These are phyloP conservation scores for Sodiomyces alkalinus DNA, from an alignment of 2,329 filamentous ascomycete species.

Conservation along the genomic window DNA sequence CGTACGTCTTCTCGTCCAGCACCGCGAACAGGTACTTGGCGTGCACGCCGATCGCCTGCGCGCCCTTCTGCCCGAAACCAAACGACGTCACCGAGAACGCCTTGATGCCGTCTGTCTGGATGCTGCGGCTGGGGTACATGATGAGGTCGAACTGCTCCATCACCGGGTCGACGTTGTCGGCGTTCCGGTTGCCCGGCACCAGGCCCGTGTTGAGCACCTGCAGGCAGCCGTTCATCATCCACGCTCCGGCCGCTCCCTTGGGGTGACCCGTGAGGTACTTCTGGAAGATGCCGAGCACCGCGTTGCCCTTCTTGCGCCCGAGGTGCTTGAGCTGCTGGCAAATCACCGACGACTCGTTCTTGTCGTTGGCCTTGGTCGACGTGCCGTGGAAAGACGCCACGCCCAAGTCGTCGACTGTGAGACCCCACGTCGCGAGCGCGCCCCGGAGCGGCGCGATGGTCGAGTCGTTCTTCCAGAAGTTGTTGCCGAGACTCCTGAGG, in stretches of 20 bases:
- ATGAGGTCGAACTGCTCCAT: constrained; percentile 99
- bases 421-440: constrained; percentile 91
- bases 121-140: constrained; percentile 85
- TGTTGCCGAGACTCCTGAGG: constrained; percentile 85
- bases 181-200: constrained; percentile 93
- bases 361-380: constrained; percentile 96
- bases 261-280: constrained; percentile 98
- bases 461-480: constrained; percentile 95
- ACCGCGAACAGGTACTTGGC: constrained; percentile 90
- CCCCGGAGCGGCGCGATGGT: constrained; percentile 91
- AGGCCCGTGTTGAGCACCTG: constrained; percentile 90
- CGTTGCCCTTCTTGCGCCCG: constrained; percentile 91
- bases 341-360: constrained; percentile 97
- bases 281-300: constrained; percentile 93
- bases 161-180: constrained; percentile 88
- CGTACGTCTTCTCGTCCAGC: constrained; percentile 75
- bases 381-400: constrained; percentile 98
- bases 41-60: constrained; percentile 92
- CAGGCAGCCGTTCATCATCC: constrained; percentile 98
- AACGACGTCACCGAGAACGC: constrained; percentile 98
- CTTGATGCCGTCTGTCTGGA: constrained; percentile 96
- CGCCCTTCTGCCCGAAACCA: constrained; percentile 97
- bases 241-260: constrained; percentile 96
- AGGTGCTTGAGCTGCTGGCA: constrained; percentile 93
- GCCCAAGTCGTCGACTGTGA: constrained; percentile 88